phyloP scores from a whole-genome alignment of 805 yeast genomes.

The Millerago galiae region DNA sequence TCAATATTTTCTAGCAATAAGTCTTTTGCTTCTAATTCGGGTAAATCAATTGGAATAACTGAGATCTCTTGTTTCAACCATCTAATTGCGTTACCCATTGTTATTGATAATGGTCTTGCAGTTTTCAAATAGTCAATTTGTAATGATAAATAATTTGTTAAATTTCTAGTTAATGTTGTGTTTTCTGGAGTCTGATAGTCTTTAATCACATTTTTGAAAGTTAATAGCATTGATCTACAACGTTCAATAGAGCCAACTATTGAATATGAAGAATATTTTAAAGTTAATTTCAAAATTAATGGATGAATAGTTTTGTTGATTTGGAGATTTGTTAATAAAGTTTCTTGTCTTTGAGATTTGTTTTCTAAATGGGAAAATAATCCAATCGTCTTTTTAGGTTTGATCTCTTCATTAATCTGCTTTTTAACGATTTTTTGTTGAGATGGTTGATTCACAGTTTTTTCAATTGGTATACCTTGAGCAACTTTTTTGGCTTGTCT shows the following conservation, averaged over 20 bases:
- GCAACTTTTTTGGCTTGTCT: slow-evolving; percentile 83
- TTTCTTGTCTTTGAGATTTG: slow-evolving; percentile 59
- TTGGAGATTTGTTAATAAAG: slow-evolving; percentile 18
- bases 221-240: slow-evolving; percentile 76
- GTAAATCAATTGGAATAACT: slow-evolving; percentile 63
- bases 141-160: slow-evolving; percentile 80
- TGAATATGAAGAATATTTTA: slow-evolving; percentile 75
- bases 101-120: slow-evolving; percentile 83
- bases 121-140: slow-evolving; percentile 90
- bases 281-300: slow-evolving; percentile 67
- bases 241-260: slow-evolving; percentile 88
- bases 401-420: slow-evolving; percentile 11
- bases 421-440: slow-evolving; percentile 26
- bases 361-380: slow-evolving; percentile 77
- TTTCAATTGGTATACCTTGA: slow-evolving; percentile 39
- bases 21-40: slow-evolving; percentile 53
- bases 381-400: slow-evolving; percentile 46
- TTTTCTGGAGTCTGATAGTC: slow-evolving; percentile 84
- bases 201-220: slow-evolving; percentile 70
- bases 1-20: slow-evolving; percentile 64
- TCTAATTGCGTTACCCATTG: slow-evolving; percentile 97
- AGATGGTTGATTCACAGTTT: slow-evolving; percentile 23
- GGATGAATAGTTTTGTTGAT: slow-evolving; percentile 69
- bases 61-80: slow-evolving; percentile 96
- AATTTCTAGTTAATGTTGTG: slow-evolving; percentile 78